Percentiles rank a stretch among this genome's conserved stretches.
Conservation (phyloP, 148 eudicot species). For the Agrostemma githago region DNA sequence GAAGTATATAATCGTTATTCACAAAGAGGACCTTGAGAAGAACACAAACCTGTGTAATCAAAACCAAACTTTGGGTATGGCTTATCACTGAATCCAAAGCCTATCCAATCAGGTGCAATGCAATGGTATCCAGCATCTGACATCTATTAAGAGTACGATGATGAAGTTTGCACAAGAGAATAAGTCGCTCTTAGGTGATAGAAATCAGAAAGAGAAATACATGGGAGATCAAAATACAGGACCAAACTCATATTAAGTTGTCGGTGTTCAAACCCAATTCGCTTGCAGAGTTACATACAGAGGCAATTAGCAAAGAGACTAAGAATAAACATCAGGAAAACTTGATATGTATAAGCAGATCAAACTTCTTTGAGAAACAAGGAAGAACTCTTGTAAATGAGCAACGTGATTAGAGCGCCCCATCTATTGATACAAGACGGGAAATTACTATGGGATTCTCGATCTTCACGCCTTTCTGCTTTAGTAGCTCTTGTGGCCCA, state of each 20-base stretch:
- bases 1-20: neutral
- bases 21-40: constrained; percentile 4
- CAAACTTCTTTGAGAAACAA: too few species aligned
- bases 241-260: neutral
- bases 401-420: too few species aligned
- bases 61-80: constrained; percentile 92
- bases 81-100: constrained; percentile 97
- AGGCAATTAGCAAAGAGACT: too few species aligned
- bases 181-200: neutral
- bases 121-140: constrained; percentile 92
- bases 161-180: neutral
- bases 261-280: too few species aligned
- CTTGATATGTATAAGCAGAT: too few species aligned
- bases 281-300: too few species aligned
- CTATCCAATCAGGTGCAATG: constrained; percentile 99
- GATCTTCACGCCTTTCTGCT: too few species aligned
- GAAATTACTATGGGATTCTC: too few species aligned
- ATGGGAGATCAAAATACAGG: neutral
- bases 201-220: neutral
- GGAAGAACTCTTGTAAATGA: too few species aligned
- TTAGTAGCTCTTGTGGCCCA: too few species aligned
- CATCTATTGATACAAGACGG: too few species aligned
- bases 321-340: too few species aligned
- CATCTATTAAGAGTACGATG: constrained; percentile 43
- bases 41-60: constrained; percentile 82